Evolutionary conservation across 2,329 filamentous ascomycete genomes (phyloP).

Genomic region (Orbilia quercus): DNA sequence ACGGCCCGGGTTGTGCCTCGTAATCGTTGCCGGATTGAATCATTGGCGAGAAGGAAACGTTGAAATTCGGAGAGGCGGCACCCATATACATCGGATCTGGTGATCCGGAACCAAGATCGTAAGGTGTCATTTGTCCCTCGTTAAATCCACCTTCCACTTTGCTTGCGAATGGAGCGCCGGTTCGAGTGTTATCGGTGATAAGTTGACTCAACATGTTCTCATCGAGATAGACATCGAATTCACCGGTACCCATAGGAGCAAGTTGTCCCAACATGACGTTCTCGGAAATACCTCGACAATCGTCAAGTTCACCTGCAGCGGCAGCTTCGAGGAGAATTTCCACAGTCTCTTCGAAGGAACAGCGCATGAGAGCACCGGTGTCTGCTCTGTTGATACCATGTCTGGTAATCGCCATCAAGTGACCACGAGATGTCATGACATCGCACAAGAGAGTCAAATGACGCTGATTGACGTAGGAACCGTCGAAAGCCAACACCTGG

Average conservation of each 20-base stretch:
- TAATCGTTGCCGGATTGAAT: constrained; percentile 74
- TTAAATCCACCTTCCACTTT: constrained; percentile 67
- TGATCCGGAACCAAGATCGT: constrained; percentile 77
- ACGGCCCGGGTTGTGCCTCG: constrained; percentile 69
- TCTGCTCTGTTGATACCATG: constrained; percentile 99
- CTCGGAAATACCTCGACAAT: constrained; percentile 97
- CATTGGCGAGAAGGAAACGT: constrained; percentile 79
- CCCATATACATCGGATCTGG: constrained; percentile 72
- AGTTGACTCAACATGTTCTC: constrained; percentile 95
- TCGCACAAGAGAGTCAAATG: constrained; percentile 95
- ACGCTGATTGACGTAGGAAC: constrained; percentile 99
- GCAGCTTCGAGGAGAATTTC: constrained; percentile 97
- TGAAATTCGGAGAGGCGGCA: constrained; percentile 79
- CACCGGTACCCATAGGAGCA: constrained; percentile 95
- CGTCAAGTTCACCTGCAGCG: constrained; percentile 92
- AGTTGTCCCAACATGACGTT: constrained; percentile 98
- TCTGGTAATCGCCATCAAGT: constrained; percentile 94
- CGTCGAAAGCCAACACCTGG: constrained; percentile 94
- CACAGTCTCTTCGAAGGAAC: constrained; percentile 98
- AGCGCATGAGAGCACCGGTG: constrained; percentile 97
- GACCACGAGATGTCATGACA: constrained; percentile 96
- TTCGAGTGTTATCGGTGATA: constrained; percentile 89
- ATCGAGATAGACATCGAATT: constrained; percentile 93
- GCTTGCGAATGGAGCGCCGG: constrained; percentile 74
- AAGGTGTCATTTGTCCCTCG: constrained; percentile 90